These are phyloP conservation scores for Yarrowia sp. DNA, from an alignment of 805 yeast genomes.

Conservation along the genomic window DNA sequence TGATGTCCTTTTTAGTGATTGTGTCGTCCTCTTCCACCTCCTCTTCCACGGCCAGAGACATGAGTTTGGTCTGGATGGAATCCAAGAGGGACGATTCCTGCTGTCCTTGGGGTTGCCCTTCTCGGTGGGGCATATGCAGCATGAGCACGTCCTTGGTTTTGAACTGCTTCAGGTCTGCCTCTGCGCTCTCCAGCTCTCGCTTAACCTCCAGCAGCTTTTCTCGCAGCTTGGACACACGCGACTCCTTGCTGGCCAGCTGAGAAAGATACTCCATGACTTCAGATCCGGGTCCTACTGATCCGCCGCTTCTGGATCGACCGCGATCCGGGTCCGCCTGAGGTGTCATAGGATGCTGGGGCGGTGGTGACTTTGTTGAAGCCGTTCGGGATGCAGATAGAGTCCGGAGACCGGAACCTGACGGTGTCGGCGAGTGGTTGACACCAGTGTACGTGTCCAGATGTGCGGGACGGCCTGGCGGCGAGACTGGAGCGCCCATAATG, in stretches of 20 bases:
- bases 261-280: constrained; percentile 32
- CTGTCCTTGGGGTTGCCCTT: background rate
- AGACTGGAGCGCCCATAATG: background rate
- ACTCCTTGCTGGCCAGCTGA: constrained; percentile 41
- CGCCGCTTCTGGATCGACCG: background rate
- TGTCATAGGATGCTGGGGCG: background rate
- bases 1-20: background rate
- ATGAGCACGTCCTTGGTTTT: constrained; percentile 32
- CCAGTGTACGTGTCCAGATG: background rate
- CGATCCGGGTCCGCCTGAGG: background rate
- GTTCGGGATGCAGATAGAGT: constrained; percentile 7
- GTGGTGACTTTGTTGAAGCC: background rate
- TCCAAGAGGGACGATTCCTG: background rate
- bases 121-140: constrained; percentile 15
- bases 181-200: constrained; percentile 39
- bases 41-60: constrained; percentile 11
- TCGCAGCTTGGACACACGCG: constrained; percentile 40
- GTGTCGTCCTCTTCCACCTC: background rate
- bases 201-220: constrained; percentile 35
- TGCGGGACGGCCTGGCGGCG: background rate
- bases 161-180: constrained; percentile 37
- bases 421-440: background rate
- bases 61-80: constrained; percentile 9
- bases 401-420: background rate
- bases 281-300: constrained; percentile 1